Evolutionary conservation across 257 asterid species (phyloP), one percentile per base, ranked within the genome.

Genomic region (Primulina eburnea): DNA sequence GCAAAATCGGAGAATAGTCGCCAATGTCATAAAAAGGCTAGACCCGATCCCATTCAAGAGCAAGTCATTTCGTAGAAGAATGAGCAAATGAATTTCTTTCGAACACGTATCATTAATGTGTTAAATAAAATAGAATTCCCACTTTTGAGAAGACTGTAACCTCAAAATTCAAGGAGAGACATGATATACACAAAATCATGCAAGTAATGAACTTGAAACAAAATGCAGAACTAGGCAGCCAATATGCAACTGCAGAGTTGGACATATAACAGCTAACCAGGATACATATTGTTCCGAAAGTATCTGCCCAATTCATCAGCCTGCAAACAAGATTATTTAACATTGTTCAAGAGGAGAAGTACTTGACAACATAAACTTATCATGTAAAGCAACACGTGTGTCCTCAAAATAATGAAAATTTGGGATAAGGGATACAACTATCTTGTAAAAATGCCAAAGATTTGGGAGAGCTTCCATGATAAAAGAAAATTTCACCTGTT

Each of bases 271-370:
- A n/a, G 58, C 79, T 66, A 78, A 91, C 99, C 97, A 85, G 97
- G 99, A 89, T 94, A 94, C 87, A 91, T 84, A 71, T 94, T 88
- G 82, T 94, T 88, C 77, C 97, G 89, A 21, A 91, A 94, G 80
- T 89, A 91, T 79, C 97, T 83, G 64, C 97, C 97, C 53, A 94
- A 84, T 74, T 94, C 99, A 83, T 94, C 99, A 81, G 97, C 99
- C 97, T 94, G 88, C 77, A 77, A 82, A 68, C 62, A 69, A 69
- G 80, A 65, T 63, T 16, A 67, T 67, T 64, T 65, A 73, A 63
- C 72, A 61, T n/a, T 65, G 60, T 35, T 65, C 53, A 70, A 64
- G 63, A 38, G 52, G 38, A 57, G 64, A 71, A 71, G 57, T 20
- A 24, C 37, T 32, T 26, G 40, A 60, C 21, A 60, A 70, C 37